Percentiles rank a stretch among this genome's conserved stretches.
phyloP scores from a whole-genome alignment of 306 rosid species.

The Sicyos edulis region DNA sequence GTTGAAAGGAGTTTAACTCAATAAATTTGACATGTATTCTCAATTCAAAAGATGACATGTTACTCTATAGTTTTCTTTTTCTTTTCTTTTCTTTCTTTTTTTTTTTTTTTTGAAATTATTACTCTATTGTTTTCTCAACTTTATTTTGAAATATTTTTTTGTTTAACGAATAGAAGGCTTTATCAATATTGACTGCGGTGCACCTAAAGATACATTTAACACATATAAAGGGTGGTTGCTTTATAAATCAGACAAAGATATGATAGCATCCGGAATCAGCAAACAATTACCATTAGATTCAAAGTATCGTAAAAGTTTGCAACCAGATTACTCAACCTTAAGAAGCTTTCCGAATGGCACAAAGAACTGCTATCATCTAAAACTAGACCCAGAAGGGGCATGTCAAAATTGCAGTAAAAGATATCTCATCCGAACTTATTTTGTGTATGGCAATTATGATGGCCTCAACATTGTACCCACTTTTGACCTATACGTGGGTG shows the following conservation, averaged over 20 bases:
- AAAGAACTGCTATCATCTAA: background rate
- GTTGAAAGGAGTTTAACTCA: too few relatives aligned
- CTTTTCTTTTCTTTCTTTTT: too few relatives aligned
- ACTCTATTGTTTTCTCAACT: too few relatives aligned
- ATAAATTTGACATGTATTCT: too few relatives aligned
- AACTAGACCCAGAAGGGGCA: background rate
- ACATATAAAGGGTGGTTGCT: background rate
- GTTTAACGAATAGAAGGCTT: slow-evolving; percentile 13
- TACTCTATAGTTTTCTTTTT: too few relatives aligned
- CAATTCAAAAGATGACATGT: too few relatives aligned
- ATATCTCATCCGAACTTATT: slow-evolving; percentile 33
- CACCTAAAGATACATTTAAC: background rate
- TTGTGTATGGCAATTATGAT: slow-evolving; percentile 36
- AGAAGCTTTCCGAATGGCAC: slow-evolving; percentile 8
- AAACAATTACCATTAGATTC: background rate
- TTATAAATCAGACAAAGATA: slow-evolving; percentile 23
- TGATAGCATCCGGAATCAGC: slow-evolving; percentile 19
- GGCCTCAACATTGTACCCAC: background rate
- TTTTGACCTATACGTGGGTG: slow-evolving; percentile 35
- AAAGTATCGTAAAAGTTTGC: too few relatives aligned
- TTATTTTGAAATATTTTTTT: too few relatives aligned
- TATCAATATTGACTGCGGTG: slow-evolving; percentile 30
- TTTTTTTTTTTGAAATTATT: too few relatives aligned
- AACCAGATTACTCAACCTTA: background rate
- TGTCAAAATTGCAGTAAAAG: background rate